Evolutionary conservation across 768 basidiomycete genomes (phyloP), one percentile per base, ranked within the genome.

Genomic region (Psilocybe sp.): DNA sequence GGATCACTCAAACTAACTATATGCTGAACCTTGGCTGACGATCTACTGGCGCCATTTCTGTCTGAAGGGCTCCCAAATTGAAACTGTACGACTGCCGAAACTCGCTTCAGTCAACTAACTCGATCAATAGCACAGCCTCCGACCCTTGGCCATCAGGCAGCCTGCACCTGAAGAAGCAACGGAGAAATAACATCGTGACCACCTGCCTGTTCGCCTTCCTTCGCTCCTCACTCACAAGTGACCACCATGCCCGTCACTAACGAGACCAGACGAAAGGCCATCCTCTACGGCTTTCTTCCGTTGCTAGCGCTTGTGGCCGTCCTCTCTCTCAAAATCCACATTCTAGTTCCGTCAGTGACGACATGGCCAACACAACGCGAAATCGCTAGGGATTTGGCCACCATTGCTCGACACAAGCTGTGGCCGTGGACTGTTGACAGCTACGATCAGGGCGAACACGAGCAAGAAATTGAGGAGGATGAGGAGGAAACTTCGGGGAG

Each of bases 331-430:
- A 61, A 60, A 46, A 47, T 64, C 1, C 58, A 57, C 35, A 23
- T 51, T 13, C 50, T 63, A 16, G 43, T 64, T 16, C 58, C 61
- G 13, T 46, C 60, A 4, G 50, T 64, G 43, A 46, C 57, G 19
- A 62, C 56, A 19, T 61, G 57, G 60, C 61, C 63, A 10, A 60
- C 59, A 1, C 57, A 61, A 44, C 46, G 49, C 14, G 54, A 58
- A 14, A 53, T 61, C 11, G 51, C 60, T 32, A n/a, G 44, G 15
- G 52, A 60, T n/a, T n/a, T 63, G n/a, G 51, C 57, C 18, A 52
- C 49, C 10, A 54, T 56, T 31, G 57, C 55, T n/a, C 51, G 59
- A 15, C 63, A 64, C 34, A 60, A 51, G 39, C 46, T 64, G 13
- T 53, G 51, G 48, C 60, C 60, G 8, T 62, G 61, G 61, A 60